These are phyloP conservation scores for Pisolithus marmoratus DNA, from an alignment of 768 basidiomycete genomes.

Conservation along the genomic window DNA sequence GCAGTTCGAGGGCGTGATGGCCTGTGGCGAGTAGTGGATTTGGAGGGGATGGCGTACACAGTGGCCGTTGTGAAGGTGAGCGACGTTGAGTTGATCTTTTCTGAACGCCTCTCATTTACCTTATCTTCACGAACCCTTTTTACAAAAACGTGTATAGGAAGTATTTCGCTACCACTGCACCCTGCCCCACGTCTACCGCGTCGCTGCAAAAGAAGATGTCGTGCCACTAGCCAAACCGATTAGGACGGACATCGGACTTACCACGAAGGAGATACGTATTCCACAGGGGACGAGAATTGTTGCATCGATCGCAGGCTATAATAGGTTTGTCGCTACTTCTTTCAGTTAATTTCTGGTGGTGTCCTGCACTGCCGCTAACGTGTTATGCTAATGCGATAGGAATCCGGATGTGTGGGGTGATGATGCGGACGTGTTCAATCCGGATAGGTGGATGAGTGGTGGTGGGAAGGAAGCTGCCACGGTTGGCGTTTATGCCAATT, in stretches of 20 bases:
- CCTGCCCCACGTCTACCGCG: conserved; percentile 26
- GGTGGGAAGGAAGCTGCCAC: conserved; percentile 1
- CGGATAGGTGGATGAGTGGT: conserved; percentile 22
- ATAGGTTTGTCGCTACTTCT: conserved; percentile 12
- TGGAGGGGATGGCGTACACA: conserved; percentile 2
- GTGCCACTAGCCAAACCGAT: conserved; percentile 29
- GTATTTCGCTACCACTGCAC: conserved; percentile 31
- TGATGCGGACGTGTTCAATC: conserved; percentile 25
- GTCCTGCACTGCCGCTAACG: no score
- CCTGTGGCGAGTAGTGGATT: conserved; percentile 8
- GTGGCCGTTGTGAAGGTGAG: conserved; percentile 16
- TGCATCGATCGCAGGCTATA: conserved; percentile 21
- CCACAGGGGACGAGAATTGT: conserved; percentile 16
- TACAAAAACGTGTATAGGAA: conserved; percentile 13
- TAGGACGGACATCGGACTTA: conserved; percentile 15
- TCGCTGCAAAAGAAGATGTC: conserved; percentile 27
- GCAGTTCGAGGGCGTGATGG: conserved; percentile 8
- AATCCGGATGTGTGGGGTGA: conserved; percentile 25
- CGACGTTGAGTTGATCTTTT: background rate
- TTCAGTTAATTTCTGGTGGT: background rate
- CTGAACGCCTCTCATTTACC: background rate
- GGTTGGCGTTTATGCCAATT: conserved; percentile 18
- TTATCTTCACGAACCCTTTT: background rate
- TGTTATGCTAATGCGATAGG: conserved; percentile 6
- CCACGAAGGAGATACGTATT: conserved; percentile 17